Base-by-base conservation (phyloP, 192 early-diverging fungal genomes). In the Mortierella claussenii region DNA sequence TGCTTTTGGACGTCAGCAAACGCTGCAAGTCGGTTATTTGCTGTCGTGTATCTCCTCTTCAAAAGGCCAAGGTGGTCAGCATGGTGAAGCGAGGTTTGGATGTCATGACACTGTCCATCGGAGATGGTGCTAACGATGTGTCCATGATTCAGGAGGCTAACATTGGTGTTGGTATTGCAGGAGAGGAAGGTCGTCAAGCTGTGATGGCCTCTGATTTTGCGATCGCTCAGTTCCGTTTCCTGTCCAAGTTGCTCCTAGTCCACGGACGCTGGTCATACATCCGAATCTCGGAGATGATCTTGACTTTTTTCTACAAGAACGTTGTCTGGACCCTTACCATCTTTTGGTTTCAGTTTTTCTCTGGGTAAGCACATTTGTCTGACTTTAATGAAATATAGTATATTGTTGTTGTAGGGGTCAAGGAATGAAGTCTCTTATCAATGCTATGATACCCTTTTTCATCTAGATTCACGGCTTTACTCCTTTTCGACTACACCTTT, bases 71-170 rank as follows among this genome's bases (percentile, higher is more conserved):
- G 76, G 94, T 99, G 1, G 97, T 99, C n/a, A 82, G 83, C 18
- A 69, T 97, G 65, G 95, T 97, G 44, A 95, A 95, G 62, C 78
- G 87, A 12, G 87, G 90, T 18, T 82, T 95, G 27, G 90, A 93
- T 44, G 92, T 91, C 4, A 89, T 97, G 89, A 94, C 93, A 15
- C 68, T 99, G 52, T 92, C 96, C 4, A 95, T 99, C 44, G 97
- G 97, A 27, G 97, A 99, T 83, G 92, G 81, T 32, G 97, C 95
- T 15, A 99, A 99, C 76, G 97, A 99, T 76, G 96, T 99, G 17
- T 88, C 89, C 33, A 99, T 99, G 97, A 99, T 99, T 64, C 97
- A 99, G 81, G 95, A 94, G 44, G 96, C 97, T 32, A 91, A 98
- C 78, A 87, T 98, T 20, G 97, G 97, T 42, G 81, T 98, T 30